A percentile compares a stretch with the other conserved stretches of the same genome.
phyloP scores from a whole-genome alignment of 257 asterid genomes.

The Lavandula angustifolia region DNA sequence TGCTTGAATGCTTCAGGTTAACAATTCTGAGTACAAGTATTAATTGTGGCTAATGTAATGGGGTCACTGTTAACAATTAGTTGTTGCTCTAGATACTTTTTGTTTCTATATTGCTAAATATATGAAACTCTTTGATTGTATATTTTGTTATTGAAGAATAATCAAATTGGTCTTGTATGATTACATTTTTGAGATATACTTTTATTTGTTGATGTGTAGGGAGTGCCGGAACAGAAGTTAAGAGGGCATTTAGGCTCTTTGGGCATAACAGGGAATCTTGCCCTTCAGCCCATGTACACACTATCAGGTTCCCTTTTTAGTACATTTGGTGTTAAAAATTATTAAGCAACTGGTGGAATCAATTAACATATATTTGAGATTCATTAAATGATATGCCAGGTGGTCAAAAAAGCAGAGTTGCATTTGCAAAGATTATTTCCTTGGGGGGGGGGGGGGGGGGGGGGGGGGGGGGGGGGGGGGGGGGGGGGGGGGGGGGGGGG shows the following conservation, averaged over 20 bases:
- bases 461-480: too few species aligned
- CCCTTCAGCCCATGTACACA: constrained; percentile 99
- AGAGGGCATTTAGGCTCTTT: constrained; percentile 94
- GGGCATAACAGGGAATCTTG: constrained; percentile 97
- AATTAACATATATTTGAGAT: constrained; percentile 24
- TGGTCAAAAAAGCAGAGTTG: constrained; percentile 99
- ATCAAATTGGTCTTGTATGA: constrained; percentile 11
- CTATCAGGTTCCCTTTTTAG: constrained; percentile 63
- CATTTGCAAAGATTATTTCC: constrained; percentile 93
- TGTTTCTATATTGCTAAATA: constrained; percentile 12
- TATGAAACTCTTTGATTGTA: neutral
- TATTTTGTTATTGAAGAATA: neutral
- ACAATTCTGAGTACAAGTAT: neutral
- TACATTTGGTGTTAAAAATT: constrained; percentile 13
- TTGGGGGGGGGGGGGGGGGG: too few species aligned
- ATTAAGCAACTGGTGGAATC: constrained; percentile 17
- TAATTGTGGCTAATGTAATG: constrained; percentile 4
- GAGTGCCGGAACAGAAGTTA: constrained; percentile 93
- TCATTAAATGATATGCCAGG: constrained; percentile 52
- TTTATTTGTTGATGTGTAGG: constrained; percentile 58
- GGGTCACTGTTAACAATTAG: constrained; percentile 5
- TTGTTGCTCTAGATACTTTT: constrained; percentile 14
- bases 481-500: too few species aligned
- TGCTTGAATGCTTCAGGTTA: constrained; percentile 11
- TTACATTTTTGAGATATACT: neutral